A percentile compares a stretch with the other conserved stretches of the same genome.
Conservation (phyloP, 305 asterid species). For the Solanum hybrid region DNA sequence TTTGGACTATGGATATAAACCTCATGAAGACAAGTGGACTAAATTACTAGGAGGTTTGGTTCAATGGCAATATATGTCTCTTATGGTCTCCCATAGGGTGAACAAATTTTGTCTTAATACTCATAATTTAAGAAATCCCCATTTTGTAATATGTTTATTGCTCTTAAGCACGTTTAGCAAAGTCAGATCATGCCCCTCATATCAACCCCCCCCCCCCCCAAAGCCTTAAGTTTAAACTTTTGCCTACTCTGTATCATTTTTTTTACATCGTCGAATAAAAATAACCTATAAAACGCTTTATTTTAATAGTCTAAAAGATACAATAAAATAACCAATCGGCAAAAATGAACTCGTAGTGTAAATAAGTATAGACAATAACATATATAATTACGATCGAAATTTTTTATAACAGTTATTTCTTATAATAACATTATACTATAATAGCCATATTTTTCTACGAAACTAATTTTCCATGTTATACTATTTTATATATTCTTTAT, state of each 20-base stretch:
- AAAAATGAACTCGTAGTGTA: not conserved
- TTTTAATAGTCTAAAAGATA: not conserved
- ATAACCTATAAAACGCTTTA: not conserved
- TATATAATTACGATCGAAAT: not conserved
- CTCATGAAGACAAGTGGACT: not conserved
- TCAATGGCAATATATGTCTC: not conserved
- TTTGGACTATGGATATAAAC: not conserved
- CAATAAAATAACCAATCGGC: not conserved
- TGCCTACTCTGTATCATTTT: not conserved
- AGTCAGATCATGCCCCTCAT: not conserved
- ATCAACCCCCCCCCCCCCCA: not conserved
- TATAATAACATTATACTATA: not conserved
- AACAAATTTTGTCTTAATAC: not conserved
- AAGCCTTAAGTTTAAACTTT: not conserved
- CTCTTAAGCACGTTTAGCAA: not conserved
- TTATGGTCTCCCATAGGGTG: conserved; percentile 6
- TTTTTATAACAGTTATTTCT: not conserved
- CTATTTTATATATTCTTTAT: not conserved
- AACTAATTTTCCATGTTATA: not conserved
- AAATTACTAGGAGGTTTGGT: not conserved
- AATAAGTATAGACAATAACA: not conserved
- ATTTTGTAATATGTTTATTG: not conserved
- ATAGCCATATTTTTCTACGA: not conserved
- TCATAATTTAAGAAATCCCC: not conserved
- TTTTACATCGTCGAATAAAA: not conserved